Evolutionary conservation across 768 basidiomycete species (phyloP), one percentile per base, ranked within the genome.

Genomic region (Auricularia sp.): DNA sequence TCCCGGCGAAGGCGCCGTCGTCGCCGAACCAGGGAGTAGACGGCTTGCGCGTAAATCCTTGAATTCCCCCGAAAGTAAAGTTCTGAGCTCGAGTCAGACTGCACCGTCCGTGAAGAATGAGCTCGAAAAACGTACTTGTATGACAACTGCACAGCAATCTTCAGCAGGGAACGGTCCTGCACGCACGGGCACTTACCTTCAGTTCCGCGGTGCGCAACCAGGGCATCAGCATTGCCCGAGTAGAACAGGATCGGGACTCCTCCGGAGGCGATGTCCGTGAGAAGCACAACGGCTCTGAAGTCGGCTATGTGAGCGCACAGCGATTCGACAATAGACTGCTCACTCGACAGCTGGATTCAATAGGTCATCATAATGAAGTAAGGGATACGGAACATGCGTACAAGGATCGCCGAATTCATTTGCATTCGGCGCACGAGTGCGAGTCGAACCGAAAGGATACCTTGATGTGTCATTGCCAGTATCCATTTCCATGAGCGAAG

Each of bases 381-480:
- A 29, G 29, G 29, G 29, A 29, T 29, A 29, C 29, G 29, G 29
- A 29, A 29, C 29, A 29, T 29, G 29, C 29, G 29, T 29, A 77
- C 77, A 78, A 14, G 73, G 74, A 61, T 79, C 77, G 3, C 67
- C 67, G 60, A 66, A 67, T 16, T 54, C 29, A 44, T 67, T 63
- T 11, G 63, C 62, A 29, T 53, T 51, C 34, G 61, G 61, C 36
- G 44, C 7, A 11, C 23, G 21, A 33, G 35, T 35, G 47, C 23
- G 21, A 56, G 29, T 65, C 39, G 42, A 33, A n/a, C 18, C 36
- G n/a, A 51, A 21, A 14, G 18, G 51, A 42, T 54, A 44, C 33
- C 43, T 36, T n/a, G 36, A 53, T 42, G 36, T 23, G 44, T 33
- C 43, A 8, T 64, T 60, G 59, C 62, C 36, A 67, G 35, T 18